phyloP scores from a whole-genome alignment of 176 grass and related monocot genomes.

The Sorghum bicolor region DNA sequence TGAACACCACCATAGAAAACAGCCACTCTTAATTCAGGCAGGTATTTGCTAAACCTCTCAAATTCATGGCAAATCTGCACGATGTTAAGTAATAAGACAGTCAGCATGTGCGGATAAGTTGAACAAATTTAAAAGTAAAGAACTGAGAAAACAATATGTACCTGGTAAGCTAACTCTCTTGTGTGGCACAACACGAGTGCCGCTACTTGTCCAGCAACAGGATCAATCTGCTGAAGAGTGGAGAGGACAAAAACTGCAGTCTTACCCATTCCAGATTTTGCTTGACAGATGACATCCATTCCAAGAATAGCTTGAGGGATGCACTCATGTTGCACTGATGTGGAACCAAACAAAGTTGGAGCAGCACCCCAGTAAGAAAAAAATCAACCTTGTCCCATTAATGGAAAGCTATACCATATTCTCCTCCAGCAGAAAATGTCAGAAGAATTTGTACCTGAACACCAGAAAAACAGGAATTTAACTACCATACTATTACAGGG shows the following conservation, averaged over 20 bases:
- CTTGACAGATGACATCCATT: slow-evolving; percentile 99
- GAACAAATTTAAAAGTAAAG: background rate
- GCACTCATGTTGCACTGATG: slow-evolving; percentile 99
- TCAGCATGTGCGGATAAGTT: background rate
- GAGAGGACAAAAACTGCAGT: slow-evolving; percentile 97
- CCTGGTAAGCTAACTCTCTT: slow-evolving; percentile 92
- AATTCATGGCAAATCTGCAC: slow-evolving; percentile 94
- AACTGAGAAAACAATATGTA: slow-evolving; percentile 6
- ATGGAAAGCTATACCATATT: slow-evolving; percentile 87
- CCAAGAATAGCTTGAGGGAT: slow-evolving; percentile 99
- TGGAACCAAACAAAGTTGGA: slow-evolving; percentile 91
- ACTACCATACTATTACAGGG: background rate
- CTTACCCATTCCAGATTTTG: slow-evolving; percentile 99
- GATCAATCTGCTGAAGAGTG: slow-evolving; percentile 89
- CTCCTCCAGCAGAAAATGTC: slow-evolving; percentile 60
- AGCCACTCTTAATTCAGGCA: slow-evolving; percentile 79
- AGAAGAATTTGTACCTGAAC: slow-evolving; percentile 79
- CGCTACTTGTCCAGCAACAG: slow-evolving; percentile 78
- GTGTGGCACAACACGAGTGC: slow-evolving; percentile 95
- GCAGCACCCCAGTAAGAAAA: slow-evolving; percentile 85
- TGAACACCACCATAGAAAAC: slow-evolving; percentile 98
- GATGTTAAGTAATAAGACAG: background rate
- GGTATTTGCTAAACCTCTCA: slow-evolving; percentile 97
- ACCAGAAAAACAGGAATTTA: slow-evolving; percentile 16
- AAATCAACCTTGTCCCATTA: slow-evolving; percentile 71